Conservation (phyloP, 129 eudicot species). For the Escallonia rubra region DNA sequence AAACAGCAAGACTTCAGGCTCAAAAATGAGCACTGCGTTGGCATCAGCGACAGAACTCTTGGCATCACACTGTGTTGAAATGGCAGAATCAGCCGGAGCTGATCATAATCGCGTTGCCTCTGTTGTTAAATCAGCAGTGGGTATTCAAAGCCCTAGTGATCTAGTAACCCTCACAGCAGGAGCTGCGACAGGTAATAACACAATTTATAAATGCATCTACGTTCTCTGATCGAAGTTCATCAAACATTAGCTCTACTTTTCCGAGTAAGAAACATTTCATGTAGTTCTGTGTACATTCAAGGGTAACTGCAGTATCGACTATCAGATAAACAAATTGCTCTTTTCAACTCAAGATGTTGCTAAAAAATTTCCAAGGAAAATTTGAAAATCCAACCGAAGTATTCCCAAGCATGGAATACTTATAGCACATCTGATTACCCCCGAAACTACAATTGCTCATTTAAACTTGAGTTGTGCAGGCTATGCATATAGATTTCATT, state of each 20-base stretch:
- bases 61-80: conserved; percentile 76
- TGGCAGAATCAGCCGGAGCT: conserved; percentile 78
- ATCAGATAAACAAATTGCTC: neutral
- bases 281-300: no score
- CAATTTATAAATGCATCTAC: neutral
- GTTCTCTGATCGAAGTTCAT: no score
- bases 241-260: no score
- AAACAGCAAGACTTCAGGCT: conserved; percentile 25
- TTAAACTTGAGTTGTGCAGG: no score
- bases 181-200: conserved; percentile 78
- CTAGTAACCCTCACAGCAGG: conserved; percentile 84
- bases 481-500: no score
- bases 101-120: conserved; percentile 55
- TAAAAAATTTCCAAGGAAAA: no score
- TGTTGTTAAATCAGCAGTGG: conserved; percentile 59
- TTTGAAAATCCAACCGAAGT: neutral
- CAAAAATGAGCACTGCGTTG: conserved; percentile 57
- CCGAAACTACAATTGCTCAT: no score
- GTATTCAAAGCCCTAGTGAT: conserved; percentile 54
- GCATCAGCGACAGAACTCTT: conserved; percentile 79
- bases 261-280: no score
- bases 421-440: no score
- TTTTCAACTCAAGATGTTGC: neutral
- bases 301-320: neutral
- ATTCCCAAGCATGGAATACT: neutral